Evolutionary conservation across 164 flowering plant genomes (phyloP).

Genomic region (Annona cherimola): DNA sequence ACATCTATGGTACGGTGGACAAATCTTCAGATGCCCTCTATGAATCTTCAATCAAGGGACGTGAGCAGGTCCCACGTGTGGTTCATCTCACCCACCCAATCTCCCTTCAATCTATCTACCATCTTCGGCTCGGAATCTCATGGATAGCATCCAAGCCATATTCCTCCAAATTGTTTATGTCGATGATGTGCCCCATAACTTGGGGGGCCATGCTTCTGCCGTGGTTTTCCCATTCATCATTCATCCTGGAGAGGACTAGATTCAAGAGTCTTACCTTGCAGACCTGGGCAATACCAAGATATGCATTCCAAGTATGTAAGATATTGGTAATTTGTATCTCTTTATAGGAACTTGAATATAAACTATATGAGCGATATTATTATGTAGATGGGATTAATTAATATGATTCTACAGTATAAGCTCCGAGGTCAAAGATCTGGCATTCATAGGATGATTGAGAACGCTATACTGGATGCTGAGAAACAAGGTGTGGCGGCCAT

Average conservation of each 20-base stretch:
- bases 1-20: conserved; percentile 57
- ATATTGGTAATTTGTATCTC: neutral
- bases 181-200: conserved; percentile 60
- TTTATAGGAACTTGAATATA: too few relatives aligned
- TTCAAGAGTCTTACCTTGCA: conserved; percentile 50
- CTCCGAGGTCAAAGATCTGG: too few relatives aligned
- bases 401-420: too few relatives aligned
- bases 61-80: conserved; percentile 40
- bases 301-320: conserved; percentile 40
- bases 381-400: too few relatives aligned
- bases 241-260: conserved; percentile 45
- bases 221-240: conserved; percentile 42
- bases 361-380: too few relatives aligned
- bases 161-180: conserved; percentile 42
- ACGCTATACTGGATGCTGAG: too few relatives aligned
- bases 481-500: too few relatives aligned
- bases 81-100: conserved; percentile 73
- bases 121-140: conserved; percentile 55
- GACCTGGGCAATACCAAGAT: conserved; percentile 66
- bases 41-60: conserved; percentile 32
- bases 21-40: conserved; percentile 41
- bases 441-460: too few relatives aligned
- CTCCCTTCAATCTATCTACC: conserved; percentile 58
- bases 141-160: conserved; percentile 55
- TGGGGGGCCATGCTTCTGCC: conserved; percentile 33